phyloP scores from a whole-genome alignment of 257 asterid species.

The Solanum infundibuliforme region DNA sequence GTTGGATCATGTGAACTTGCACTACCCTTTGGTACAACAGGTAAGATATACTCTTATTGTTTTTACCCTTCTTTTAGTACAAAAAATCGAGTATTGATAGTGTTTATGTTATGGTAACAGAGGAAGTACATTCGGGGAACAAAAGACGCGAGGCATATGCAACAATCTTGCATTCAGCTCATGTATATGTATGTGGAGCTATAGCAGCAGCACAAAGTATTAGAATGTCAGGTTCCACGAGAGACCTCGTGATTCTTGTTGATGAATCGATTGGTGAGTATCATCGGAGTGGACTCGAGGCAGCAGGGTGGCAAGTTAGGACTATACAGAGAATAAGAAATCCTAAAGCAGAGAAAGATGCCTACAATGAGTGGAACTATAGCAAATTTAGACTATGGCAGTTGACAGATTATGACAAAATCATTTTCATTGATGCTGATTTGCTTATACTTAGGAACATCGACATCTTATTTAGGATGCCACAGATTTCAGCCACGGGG shows the following conservation, averaged over 20 bases:
- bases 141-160: conserved; percentile 77
- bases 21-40: conserved; percentile 57
- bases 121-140: conserved; percentile 15
- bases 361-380: conserved; percentile 93
- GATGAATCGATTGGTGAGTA: conserved; percentile 58
- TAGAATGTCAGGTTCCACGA: conserved; percentile 69
- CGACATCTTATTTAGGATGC: conserved; percentile 66
- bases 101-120: conserved; percentile 16
- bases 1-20: conserved; percentile 89
- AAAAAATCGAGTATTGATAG: neutral
- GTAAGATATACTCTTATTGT: conserved; percentile 9
- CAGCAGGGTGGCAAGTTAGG: conserved; percentile 77
- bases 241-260: conserved; percentile 83
- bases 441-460: conserved; percentile 69
- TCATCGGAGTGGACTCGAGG: conserved; percentile 65
- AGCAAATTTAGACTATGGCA: conserved; percentile 95
- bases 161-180: conserved; percentile 82
- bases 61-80: no score
- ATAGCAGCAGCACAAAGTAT: conserved; percentile 92
- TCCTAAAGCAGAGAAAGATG: conserved; percentile 83
- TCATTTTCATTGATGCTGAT: conserved; percentile 82
- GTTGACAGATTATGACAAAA: conserved; percentile 68
- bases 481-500: conserved; percentile 83
- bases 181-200: conserved; percentile 87
- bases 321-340: conserved; percentile 68